Conservation (phyloP, 176 grass and related monocot species). For the Tillandsia fasciculata region DNA sequence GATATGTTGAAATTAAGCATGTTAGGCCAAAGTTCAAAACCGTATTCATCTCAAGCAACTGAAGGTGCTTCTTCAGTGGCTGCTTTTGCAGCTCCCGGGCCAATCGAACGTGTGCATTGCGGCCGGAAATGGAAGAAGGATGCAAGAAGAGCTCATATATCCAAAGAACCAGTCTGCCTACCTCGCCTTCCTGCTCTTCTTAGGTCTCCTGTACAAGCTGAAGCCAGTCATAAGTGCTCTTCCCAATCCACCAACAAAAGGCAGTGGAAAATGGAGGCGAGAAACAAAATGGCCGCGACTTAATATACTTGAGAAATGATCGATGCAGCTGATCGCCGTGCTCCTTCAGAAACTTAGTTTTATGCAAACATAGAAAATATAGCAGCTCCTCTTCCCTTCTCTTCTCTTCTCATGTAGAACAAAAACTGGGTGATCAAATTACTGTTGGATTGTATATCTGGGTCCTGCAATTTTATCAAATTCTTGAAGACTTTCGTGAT, state of each 20-base stretch:
- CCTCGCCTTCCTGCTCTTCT: neutral
- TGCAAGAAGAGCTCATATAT: conserved; percentile 6
- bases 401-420: no score
- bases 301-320: neutral
- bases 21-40: neutral
- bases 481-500: no score
- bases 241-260: neutral
- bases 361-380: no score
- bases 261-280: conserved; percentile 17
- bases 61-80: neutral
- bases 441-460: no score
- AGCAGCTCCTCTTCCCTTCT: no score
- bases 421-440: no score
- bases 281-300: neutral
- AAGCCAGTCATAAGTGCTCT: neutral
- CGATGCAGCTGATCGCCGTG: neutral
- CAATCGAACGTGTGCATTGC: neutral
- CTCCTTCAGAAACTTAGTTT: no score
- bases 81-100: no score
- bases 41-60: neutral
- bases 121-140: conserved; percentile 22
- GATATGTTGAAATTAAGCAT: neutral
- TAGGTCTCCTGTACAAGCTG: conserved; percentile 4
- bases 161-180: neutral
- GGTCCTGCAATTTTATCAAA: no score